A percentile compares a stretch with the other conserved stretches of the same genome.
Conservation (phyloP, 1,284 basidiomycete genomes). For the Clitocybe nebularis region DNA sequence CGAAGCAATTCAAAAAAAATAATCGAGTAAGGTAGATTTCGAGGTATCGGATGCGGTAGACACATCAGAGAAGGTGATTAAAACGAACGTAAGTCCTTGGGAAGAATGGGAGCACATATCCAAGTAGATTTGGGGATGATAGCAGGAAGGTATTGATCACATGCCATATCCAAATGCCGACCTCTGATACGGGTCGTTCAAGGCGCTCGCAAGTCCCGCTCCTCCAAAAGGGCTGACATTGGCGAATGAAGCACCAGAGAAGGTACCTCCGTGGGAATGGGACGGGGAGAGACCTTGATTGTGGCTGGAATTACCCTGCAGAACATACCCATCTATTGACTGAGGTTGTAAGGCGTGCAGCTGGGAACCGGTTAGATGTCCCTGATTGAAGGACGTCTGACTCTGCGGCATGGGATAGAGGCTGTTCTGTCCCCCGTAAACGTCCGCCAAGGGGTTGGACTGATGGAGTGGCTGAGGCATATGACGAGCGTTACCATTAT, state of each 20-base stretch:
- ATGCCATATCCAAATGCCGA: slow-evolving; percentile 73
- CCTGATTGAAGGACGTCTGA: slow-evolving; percentile 47
- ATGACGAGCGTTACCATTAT: slow-evolving; percentile 46
- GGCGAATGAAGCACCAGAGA: slow-evolving; percentile 51
- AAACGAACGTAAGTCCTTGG: slow-evolving; percentile 22
- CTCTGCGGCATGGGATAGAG: slow-evolving; percentile 51
- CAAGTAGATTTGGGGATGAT: slow-evolving; percentile 3
- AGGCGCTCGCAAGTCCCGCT: slow-evolving; percentile 45
- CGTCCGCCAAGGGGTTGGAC: slow-evolving; percentile 58
- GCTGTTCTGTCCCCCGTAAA: slow-evolving; percentile 61
- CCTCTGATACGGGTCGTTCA: slow-evolving; percentile 73
- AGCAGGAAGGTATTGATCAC: slow-evolving; percentile 39
- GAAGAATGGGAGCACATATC: slow-evolving; percentile 7
- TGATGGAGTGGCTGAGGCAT: slow-evolving; percentile 50
- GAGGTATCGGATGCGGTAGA: slow-evolving; percentile 27
- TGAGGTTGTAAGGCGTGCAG: slow-evolving; percentile 62
- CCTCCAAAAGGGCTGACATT: slow-evolving; percentile 55
- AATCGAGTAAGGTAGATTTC: slow-evolving; percentile 32
- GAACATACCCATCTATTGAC: slow-evolving; percentile 73
- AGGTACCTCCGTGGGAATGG: slow-evolving; percentile 49
- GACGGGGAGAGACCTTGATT: slow-evolving; percentile 54
- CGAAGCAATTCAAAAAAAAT: slow-evolving; percentile 31
- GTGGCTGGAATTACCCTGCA: slow-evolving; percentile 66
- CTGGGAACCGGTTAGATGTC: slow-evolving; percentile 43
- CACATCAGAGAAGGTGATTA: slow-evolving; percentile 18